Conservation (phyloP, 2,329 filamentous ascomycete species). For the Penicillium sp. region DNA sequence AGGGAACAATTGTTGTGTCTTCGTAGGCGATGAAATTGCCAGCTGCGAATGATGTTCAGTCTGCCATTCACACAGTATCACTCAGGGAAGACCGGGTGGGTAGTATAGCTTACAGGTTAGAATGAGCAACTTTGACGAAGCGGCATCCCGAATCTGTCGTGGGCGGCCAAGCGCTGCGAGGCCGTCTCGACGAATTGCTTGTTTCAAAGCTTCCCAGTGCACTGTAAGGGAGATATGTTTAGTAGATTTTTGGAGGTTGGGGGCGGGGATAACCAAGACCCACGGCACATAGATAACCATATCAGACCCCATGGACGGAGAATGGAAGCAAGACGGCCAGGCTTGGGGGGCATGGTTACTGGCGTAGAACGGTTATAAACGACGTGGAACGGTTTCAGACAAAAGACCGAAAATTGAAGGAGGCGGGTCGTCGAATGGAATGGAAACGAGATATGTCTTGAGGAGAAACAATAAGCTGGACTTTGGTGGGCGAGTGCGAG, state of each 20-base stretch:
- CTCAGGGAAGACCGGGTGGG: neutral
- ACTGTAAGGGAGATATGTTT: slow-evolving; percentile 4
- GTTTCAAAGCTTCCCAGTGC: slow-evolving; percentile 17
- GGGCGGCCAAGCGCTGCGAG: slow-evolving; percentile 10
- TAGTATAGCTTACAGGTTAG: slow-evolving; percentile 13
- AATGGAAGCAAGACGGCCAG: slow-evolving; percentile 11
- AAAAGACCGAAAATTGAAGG: no score
- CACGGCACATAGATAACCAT: slow-evolving; percentile 15
- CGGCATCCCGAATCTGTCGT: slow-evolving; percentile 17
- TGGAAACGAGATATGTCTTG: no score
- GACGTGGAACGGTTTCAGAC: no score
- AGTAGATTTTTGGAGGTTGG: neutral
- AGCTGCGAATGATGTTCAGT: slow-evolving; percentile 19
- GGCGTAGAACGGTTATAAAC: no score
- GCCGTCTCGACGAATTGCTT: slow-evolving; percentile 18
- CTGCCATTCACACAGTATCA: neutral
- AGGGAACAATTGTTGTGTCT: slow-evolving; percentile 35
- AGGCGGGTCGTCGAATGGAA: no score
- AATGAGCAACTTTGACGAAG: slow-evolving; percentile 18
- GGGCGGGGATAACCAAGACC: slow-evolving; percentile 1
- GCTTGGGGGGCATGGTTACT: slow-evolving; percentile 4
- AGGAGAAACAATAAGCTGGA: no score
- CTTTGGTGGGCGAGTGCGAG: no score
- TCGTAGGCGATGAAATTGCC: slow-evolving; percentile 34
- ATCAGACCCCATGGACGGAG: slow-evolving; percentile 16